phyloP scores from a whole-genome alignment of 352 stramenopile genomes.

The Ophiocytium majus region DNA sequence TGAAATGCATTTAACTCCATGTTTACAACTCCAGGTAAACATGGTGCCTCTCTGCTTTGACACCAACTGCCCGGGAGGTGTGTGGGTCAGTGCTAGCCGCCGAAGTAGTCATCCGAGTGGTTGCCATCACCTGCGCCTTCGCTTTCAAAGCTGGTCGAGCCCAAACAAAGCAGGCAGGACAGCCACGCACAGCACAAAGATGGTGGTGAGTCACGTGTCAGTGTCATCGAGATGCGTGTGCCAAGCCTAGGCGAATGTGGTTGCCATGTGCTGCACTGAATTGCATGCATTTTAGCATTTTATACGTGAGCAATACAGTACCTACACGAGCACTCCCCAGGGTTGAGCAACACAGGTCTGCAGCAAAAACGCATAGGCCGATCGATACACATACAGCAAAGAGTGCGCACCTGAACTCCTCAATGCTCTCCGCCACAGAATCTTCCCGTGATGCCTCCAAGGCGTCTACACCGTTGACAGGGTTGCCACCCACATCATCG shows the following conservation, averaged over 20 bases:
- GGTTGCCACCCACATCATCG: too few species aligned
- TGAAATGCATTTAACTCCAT: too few species aligned
- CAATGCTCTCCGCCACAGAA: not conserved
- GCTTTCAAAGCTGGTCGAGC: not conserved
- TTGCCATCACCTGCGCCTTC: not conserved
- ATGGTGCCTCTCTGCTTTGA: too few species aligned
- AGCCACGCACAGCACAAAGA: not conserved
- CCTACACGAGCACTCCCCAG: not conserved
- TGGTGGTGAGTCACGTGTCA: not conserved
- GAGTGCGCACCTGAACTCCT: not conserved
- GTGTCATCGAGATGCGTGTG: not conserved
- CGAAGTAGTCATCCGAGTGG: not conserved
- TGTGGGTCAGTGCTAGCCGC: too few species aligned
- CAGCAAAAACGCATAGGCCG: not conserved
- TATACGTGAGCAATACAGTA: not conserved
- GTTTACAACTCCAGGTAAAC: too few species aligned
- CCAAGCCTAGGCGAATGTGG: not conserved
- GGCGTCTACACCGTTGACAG: too few species aligned
- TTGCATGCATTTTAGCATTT: not conserved
- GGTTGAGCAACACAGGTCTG: not conserved
- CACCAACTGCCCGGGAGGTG: too few species aligned
- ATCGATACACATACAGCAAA: not conserved
- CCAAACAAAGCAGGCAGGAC: not conserved
- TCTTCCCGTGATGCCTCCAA: not conserved
- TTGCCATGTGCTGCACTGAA: not conserved